phyloP scores from a whole-genome alignment of 163 green algal species.

The Prototheca cutis region DNA sequence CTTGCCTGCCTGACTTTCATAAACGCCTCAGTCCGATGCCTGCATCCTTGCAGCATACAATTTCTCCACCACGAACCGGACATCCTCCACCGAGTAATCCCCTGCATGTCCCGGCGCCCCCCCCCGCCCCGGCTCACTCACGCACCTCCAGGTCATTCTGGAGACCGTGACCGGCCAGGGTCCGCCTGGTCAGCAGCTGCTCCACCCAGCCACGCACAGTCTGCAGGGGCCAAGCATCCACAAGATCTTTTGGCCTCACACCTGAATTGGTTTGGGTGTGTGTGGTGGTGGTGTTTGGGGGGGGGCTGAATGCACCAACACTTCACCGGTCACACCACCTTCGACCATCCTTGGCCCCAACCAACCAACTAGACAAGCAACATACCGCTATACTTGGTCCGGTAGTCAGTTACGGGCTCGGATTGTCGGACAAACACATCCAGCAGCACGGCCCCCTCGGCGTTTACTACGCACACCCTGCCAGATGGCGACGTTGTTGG shows the following conservation, averaged over 20 bases:
- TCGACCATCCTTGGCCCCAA: too few species aligned
- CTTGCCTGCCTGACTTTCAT: too few species aligned
- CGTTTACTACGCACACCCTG: conserved; percentile 59
- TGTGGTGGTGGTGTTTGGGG: too few species aligned
- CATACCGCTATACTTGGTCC: conserved; percentile 31
- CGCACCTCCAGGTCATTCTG: conserved; percentile 68
- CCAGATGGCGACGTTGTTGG: too few species aligned
- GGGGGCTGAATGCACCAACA: too few species aligned
- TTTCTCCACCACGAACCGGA: too few species aligned
- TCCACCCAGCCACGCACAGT: conserved; percentile 35
- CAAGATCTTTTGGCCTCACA: conserved; percentile 28
- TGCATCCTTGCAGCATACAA: too few species aligned
- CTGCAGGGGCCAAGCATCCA: conserved; percentile 22
- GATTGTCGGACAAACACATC: conserved; percentile 64
- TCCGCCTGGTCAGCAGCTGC: conserved; percentile 40
- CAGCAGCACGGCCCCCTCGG: conserved; percentile 62
- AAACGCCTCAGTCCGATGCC: too few species aligned
- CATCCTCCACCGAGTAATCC: too few species aligned
- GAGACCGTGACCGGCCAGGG: conserved; percentile 72
- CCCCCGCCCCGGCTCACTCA: background rate
- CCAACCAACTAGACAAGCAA: background rate
- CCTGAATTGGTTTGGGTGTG: too few species aligned
- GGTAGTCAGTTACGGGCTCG: conserved; percentile 72
- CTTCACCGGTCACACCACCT: too few species aligned
- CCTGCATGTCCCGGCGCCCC: too few species aligned